Evolutionary conservation across 2,329 filamentous ascomycete species (phyloP).

Genomic region (Colletotrichum sp.): DNA sequence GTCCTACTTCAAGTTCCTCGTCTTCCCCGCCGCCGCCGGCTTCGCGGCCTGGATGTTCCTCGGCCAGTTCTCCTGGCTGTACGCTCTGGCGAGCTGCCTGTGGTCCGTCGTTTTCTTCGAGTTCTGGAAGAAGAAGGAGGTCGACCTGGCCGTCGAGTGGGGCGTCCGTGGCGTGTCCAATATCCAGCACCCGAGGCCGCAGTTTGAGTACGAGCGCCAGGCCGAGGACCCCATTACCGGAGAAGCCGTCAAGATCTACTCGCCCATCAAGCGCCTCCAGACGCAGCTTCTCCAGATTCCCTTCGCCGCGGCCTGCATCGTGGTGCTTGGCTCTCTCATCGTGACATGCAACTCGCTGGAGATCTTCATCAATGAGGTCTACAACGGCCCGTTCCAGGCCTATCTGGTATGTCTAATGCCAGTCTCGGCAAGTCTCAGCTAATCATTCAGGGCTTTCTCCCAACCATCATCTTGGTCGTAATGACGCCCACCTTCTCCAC

Average conservation of each 20-base stretch:
- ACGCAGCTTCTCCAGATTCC: slow-evolving; percentile 84
- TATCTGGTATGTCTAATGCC: slow-evolving; percentile 67
- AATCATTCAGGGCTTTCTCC: slow-evolving; percentile 73
- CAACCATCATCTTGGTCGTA: slow-evolving; percentile 85
- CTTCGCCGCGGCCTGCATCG: slow-evolving; percentile 77
- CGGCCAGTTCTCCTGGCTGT: slow-evolving; percentile 82
- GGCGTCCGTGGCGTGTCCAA: slow-evolving; percentile 83
- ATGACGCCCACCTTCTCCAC: slow-evolving; percentile 80
- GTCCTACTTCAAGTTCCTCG: slow-evolving; percentile 84
- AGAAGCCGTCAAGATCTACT: slow-evolving; percentile 77
- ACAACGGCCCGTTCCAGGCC: slow-evolving; percentile 85
- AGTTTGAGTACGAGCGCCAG: slow-evolving; percentile 82
- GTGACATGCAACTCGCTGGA: slow-evolving; percentile 89
- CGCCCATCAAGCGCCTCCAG: slow-evolving; percentile 74
- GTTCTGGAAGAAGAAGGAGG: slow-evolving; percentile 94
- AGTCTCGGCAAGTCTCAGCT: slow-evolving; percentile 10
- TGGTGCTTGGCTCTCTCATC: slow-evolving; percentile 81
- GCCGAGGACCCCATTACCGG: slow-evolving; percentile 82
- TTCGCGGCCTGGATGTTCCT: slow-evolving; percentile 81
- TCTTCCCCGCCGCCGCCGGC: slow-evolving; percentile 83
- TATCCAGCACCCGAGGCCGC: slow-evolving; percentile 77
- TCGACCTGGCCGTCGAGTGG: slow-evolving; percentile 87
- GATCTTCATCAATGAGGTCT: slow-evolving; percentile 94
- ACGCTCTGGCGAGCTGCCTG: slow-evolving; percentile 78
- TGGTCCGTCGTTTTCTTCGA: slow-evolving; percentile 93